Evolutionary conservation across 306 rosid species (phyloP).

Genomic region (cucumber (Cucumis sativus)): DNA sequence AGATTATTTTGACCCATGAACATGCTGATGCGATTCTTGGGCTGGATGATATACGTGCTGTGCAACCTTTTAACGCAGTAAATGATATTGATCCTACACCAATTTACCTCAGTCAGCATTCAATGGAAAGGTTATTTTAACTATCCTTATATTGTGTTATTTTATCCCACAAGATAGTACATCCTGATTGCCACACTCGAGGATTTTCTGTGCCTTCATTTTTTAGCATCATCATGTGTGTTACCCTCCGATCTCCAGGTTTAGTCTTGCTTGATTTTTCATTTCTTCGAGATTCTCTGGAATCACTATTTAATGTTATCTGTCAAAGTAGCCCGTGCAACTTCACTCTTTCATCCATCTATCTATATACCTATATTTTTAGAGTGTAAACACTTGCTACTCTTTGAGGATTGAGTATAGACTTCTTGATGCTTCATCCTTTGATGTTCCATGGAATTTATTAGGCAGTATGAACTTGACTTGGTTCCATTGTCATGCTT

Average conservation of each 20-base stretch:
- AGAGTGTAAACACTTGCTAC: background rate
- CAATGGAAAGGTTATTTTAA: conserved; percentile 73
- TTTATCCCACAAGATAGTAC: background rate
- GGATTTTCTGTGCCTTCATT: background rate
- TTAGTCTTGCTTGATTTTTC: background rate
- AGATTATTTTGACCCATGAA: conserved; percentile 95
- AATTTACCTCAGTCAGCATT: conserved; percentile 58
- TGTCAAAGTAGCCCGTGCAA: background rate
- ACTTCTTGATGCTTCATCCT: background rate
- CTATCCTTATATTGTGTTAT: background rate
- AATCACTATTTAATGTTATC: background rate
- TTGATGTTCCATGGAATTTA: background rate
- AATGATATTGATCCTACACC: conserved; percentile 86
- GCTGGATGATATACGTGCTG: conserved; percentile 86
- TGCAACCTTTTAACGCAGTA: conserved; percentile 71
- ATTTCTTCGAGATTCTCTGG: background rate
- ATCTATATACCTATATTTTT: background rate
- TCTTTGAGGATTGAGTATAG: background rate
- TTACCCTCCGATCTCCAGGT: background rate
- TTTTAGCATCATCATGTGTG: background rate
- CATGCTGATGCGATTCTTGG: conserved; percentile 99
- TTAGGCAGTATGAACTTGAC: background rate
- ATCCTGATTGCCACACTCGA: background rate
- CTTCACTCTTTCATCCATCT: background rate
- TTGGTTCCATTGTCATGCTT: background rate